Conservation (phyloP, 495 filamentous ascomycete genomes). For the Penicillium cosmopolitanum region DNA sequence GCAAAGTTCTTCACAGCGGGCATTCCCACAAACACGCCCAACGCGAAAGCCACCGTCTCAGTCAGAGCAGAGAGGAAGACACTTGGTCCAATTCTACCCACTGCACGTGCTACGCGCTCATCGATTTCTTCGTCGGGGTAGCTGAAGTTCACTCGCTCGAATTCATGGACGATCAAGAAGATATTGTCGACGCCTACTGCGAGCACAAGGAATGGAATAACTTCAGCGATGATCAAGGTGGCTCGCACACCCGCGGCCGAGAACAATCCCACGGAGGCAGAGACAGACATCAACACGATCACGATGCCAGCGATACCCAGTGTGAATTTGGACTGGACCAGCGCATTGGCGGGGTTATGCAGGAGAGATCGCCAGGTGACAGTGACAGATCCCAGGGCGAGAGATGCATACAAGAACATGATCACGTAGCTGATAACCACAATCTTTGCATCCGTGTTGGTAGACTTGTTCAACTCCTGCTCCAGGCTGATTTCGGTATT, state of each 20-base stretch:
- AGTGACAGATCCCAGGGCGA: slow-evolving; percentile 87
- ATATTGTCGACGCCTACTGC: slow-evolving; percentile 99
- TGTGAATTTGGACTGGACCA: slow-evolving; percentile 95
- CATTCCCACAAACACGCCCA: slow-evolving; percentile 96
- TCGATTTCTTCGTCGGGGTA: slow-evolving; percentile 86
- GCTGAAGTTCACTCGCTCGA: slow-evolving; percentile 89
- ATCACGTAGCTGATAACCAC: slow-evolving; percentile 96
- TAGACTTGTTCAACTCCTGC: slow-evolving; percentile 91
- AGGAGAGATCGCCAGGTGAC: slow-evolving; percentile 74
- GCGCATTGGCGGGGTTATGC: slow-evolving; percentile 74
- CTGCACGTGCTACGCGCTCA: slow-evolving; percentile 76
- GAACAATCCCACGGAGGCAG: slow-evolving; percentile 90
- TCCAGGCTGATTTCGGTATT: slow-evolving; percentile 93
- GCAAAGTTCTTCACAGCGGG: slow-evolving; percentile 97
- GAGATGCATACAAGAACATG: slow-evolving; percentile 96
- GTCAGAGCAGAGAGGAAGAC: slow-evolving; percentile 94
- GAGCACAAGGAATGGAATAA: slow-evolving; percentile 95
- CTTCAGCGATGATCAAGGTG: slow-evolving; percentile 96
- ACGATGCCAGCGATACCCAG: slow-evolving; percentile 89
- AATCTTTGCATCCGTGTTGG: slow-evolving; percentile 97
- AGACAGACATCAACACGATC: slow-evolving; percentile 97
- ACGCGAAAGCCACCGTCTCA: slow-evolving; percentile 88
- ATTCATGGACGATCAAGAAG: slow-evolving; percentile 97
- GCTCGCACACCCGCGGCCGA: slow-evolving; percentile 88
- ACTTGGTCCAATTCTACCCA: slow-evolving; percentile 93